Evolutionary conservation across 352 stramenopile genomes (phyloP), one percentile per base, ranked within the genome.

Genomic region (Pythium myriotylum): DNA sequence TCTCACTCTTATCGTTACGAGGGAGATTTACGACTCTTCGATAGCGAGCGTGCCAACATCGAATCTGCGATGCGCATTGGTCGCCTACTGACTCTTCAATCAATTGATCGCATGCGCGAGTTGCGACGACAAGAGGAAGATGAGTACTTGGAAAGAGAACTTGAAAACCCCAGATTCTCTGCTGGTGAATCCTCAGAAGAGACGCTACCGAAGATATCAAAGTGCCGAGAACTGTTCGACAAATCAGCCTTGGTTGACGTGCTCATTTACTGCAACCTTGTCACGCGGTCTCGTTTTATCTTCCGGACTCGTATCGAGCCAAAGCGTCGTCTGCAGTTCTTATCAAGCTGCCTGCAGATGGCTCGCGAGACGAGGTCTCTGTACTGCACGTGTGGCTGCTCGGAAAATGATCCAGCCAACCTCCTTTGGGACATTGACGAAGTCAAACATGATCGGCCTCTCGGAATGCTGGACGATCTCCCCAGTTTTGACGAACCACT

Each of bases 211-310:
- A 27, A 49, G 32, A 40, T 46, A 2, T 62, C 55, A 7, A 33
- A 20, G 8, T 61, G 27, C 29, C 12, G 42, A 19, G 41, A 57
- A 16, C n/a, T 60, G 23, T 72, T 69, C 24, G 62, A 54, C 78
- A 88, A 62, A 23, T 88, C 77, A 9, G 81, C 80, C 1, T 77
- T 93, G 35, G 79, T 93, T 14, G 84, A 93, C 26, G 80, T 76
- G 9, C 63, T 93, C 32, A 64, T 93, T 54, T 89, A 93, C 51
- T 88, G 74, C 72, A 91, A 91, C 62, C 52, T 93, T 37, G 82
- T 93, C 23, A 79, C 87, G 14, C 81, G 84, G n/a, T 80, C 76
- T 50, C 84, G 84, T 3, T 93, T 91, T 63, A 91, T 93, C 55
- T 89, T 91, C 50, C 78, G 84, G 0, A 84, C 83, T 12, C 81